These are phyloP conservation scores for Trichoderma erinaceum DNA, from an alignment of 495 filamentous ascomycete species.

Conservation along the genomic window DNA sequence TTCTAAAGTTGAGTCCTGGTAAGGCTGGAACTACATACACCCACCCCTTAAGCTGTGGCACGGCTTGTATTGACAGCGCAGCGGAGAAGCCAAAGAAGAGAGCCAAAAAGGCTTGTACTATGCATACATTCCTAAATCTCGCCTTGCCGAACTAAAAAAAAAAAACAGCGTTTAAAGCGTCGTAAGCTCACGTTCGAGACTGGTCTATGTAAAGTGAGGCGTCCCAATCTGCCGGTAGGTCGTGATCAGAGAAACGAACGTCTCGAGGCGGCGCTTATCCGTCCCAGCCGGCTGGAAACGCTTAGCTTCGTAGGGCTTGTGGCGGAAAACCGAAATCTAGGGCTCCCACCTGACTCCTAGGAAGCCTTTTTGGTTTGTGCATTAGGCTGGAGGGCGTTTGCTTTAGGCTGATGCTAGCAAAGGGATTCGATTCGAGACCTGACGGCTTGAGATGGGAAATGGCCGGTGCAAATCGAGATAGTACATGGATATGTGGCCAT, in stretches of 20 bases:
- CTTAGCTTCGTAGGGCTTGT: conserved; percentile 13
- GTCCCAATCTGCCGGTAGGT: neutral
- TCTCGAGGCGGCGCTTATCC: neutral
- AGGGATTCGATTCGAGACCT: neutral
- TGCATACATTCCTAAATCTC: neutral
- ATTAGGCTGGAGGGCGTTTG: neutral
- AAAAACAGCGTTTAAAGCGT: neutral
- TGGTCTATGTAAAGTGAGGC: neutral
- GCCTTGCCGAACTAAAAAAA: neutral
- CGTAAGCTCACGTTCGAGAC: neutral
- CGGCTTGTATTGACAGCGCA: neutral
- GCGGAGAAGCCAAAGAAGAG: neutral
- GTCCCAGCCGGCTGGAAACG: neutral
- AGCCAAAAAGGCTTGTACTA: neutral
- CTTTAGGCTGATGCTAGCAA: neutral
- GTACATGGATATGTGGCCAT: neutral
- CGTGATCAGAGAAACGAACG: neutral
- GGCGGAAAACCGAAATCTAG: neutral
- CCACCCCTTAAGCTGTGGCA: neutral
- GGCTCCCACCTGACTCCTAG: neutral
- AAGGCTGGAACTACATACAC: neutral
- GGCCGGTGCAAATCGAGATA: neutral
- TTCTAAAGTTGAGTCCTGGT: neutral
- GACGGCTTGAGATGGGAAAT: neutral
- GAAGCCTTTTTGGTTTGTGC: neutral